These are phyloP conservation scores for Hemileccinum rubropunctum DNA, from an alignment of 768 basidiomycete species.

Conservation along the genomic window DNA sequence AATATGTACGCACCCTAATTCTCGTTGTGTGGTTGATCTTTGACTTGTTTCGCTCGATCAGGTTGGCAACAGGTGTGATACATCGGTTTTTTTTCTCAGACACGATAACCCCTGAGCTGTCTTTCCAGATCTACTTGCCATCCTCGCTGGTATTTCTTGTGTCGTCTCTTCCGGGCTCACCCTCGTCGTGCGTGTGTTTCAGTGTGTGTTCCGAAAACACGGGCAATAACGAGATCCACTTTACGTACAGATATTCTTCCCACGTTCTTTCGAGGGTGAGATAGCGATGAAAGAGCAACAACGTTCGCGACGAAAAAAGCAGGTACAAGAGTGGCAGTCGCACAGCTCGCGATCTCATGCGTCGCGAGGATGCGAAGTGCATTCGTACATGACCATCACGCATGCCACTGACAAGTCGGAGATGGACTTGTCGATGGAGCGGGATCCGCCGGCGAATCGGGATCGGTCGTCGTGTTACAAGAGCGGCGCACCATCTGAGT, in stretches of 20 bases:
- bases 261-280: slow-evolving; percentile 69
- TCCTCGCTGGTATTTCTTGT: slow-evolving; percentile 57
- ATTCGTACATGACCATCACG: slow-evolving; percentile 15
- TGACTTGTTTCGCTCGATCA: background rate
- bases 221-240: too few relatives aligned
- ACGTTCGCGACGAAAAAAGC: too few relatives aligned
- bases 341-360: too few relatives aligned
- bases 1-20: slow-evolving; percentile 38
- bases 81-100: too few relatives aligned
- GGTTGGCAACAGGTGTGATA: slow-evolving; percentile 26
- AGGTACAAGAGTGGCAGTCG: too few relatives aligned
- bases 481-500: too few relatives aligned
- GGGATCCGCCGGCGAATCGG: too few relatives aligned
- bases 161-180: slow-evolving; percentile 71
- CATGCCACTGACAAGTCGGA: slow-evolving; percentile 1
- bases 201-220: too few relatives aligned
- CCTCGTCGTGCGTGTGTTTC: slow-evolving; percentile 53
- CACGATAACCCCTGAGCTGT: too few relatives aligned
- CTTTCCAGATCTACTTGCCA: slow-evolving; percentile 53
- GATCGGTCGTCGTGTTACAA: too few relatives aligned
- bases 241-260: slow-evolving; percentile 70
- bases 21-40: too few relatives aligned
- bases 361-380: background rate
- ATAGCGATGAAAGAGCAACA: slow-evolving; percentile 50
- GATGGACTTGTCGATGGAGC: background rate